These are phyloP conservation scores for Triticum timopheevii DNA, from an alignment of 176 grass and related monocot genomes.

Conservation along the genomic window DNA sequence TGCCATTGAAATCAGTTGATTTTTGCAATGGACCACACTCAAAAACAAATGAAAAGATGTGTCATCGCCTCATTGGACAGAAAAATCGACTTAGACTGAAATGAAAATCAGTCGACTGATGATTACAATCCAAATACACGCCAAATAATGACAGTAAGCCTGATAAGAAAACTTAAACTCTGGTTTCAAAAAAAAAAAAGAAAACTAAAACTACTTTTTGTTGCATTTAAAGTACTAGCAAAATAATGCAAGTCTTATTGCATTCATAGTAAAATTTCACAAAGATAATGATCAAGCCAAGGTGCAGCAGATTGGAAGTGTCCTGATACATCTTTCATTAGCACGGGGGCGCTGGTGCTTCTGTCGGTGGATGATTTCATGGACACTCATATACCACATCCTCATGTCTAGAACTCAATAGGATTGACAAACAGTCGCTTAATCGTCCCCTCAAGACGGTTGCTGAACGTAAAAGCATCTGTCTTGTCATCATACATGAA, in stretches of 20 bases:
- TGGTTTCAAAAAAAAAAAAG: not conserved
- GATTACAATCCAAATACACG: not conserved
- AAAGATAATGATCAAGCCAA: not conserved
- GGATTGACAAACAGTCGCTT: slow-evolving; percentile 23
- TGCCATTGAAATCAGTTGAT: too few species aligned
- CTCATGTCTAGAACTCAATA: not conserved
- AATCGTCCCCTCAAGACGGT: slow-evolving; percentile 25
- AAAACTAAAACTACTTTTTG: not conserved
- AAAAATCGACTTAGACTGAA: too few species aligned
- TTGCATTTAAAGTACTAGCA: not conserved
- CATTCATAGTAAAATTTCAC: slow-evolving; percentile 3
- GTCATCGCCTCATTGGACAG: too few species aligned
- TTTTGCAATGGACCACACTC: not conserved
- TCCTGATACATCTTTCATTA: not conserved
- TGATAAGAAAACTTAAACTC: not conserved
- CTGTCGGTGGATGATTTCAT: not conserved
- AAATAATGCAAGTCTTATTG: not conserved
- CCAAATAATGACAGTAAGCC: not conserved
- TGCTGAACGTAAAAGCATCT: slow-evolving; percentile 28
- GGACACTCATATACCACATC: not conserved
- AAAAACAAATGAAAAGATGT: not conserved
- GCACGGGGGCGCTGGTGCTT: not conserved
- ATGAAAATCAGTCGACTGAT: too few species aligned
- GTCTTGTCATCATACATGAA: slow-evolving; percentile 40
- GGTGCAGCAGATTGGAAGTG: not conserved